Evolutionary conservation across 2,329 filamentous ascomycete species (phyloP), one percentile per base, ranked within the genome.

Genomic region (Fusarium nisikadoi): DNA sequence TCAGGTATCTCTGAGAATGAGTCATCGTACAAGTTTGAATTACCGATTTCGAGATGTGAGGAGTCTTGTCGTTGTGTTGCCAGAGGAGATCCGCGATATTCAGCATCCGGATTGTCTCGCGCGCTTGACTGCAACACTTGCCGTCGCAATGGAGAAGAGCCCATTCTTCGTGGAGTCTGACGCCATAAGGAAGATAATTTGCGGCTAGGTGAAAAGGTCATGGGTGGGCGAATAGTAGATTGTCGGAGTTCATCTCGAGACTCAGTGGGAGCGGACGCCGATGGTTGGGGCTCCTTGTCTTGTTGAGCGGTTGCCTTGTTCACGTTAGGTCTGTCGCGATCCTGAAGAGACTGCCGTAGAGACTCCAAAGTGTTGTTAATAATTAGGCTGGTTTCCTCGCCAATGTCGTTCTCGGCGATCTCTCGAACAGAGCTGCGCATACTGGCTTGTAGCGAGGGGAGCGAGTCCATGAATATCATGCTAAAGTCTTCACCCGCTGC

Each of bases 1-100:
- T 86, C 83, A 2, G 88, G 86, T 20, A 89, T 87, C 56, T 88
- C 86, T 1, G 87, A 89, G 71, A 89, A 90, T 0, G 87, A 88
- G 68, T 89, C 87, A 2, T 89, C 86, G 47, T 88, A 87, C 33
- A 78, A 54, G 42, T 78, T 79, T 5, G 79, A 76, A 27, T 82
- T 79, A 4, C 81, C 78, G 4, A 79, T 73, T 6, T 75, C 76
- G 2, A 71, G 56, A 14, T 42, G 50, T 9, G 47, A 66, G 35
- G 75, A 38, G 53, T 52, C 47, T 35, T 54, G 62, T 19, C 52
- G 50, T 33, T 64, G 53, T 45, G 70, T 42, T 13, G 57, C 60
- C 13, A 67, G 31, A 19, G 65, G 45, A 19, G 65, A 60, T 35
- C 54, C 54, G 19, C 62, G 66, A 19, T 66, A 47, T 62, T 43